Base-by-base conservation (phyloP, 805 yeast genomes). In the Ogataea nonfermentans region DNA sequence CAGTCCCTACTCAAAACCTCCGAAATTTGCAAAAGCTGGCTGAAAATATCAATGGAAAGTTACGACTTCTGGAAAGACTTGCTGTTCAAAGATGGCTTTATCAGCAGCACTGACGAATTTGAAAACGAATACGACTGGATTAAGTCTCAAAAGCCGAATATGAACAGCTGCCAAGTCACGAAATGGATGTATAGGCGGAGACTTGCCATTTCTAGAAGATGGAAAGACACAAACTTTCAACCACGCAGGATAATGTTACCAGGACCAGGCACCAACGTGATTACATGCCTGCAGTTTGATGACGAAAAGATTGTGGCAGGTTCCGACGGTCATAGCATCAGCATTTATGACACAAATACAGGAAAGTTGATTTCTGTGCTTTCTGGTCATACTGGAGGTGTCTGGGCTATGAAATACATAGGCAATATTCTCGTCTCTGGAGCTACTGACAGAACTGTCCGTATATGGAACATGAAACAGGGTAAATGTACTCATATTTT, bases 321-420 rank as follows among this genome's bases (percentile, higher is more conserved):
- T 22, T 89, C 95, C 1, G 97, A 90, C 53, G 96, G 88, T 49
- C 78, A 77, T 46, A 75, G 78, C 57, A 86, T 93, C 46, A 81
- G 86, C 47, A 80, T 93, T 7, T 88, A 86, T 62, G 82, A 83
- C 48, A 79, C 96, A 1, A 67, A 71, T 22, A 78, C 84, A 1
- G 97, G 97, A 4, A 65, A 67, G 29, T 68, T 82, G 36, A 54
- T 80, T 7, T 68, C 74, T 29, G 79, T 79, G 5, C 69, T 93
- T 30, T 70, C 73, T 29, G 97, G 96, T 6, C 99, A 93, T 57
- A 95, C 84, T 39, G 99, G 99, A 31, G 99, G 99, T 27, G 99
- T 93, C 4, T 93, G 99, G 99, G 98, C 99, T 1, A 71, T 93
- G 59, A 88, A 91, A 62, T 90, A 89, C 57, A 71, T 76, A 39